Base-by-base conservation (phyloP, 2,329 filamentous ascomycete species). In the Aspergillus viridinutans region DNA sequence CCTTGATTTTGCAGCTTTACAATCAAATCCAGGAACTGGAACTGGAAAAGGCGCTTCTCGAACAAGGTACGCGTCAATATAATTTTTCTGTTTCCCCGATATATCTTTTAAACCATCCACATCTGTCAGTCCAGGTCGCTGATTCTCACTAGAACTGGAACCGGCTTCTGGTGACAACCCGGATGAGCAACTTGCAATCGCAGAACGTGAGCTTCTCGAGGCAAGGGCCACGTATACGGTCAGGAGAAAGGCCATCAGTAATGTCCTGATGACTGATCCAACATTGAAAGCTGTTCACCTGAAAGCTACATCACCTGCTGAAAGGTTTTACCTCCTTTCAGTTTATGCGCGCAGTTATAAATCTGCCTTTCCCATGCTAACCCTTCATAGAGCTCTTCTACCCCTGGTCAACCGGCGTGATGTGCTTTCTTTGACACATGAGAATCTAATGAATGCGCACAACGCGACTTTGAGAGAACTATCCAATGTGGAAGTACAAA, bases 241-340 rank as follows among this genome's bases (percentile, higher is more conserved):
- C 55, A 85, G 85, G 61, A 87, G 87, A 69, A 85, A 85, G 59
- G 85, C 90, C 23, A 79, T 87, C 23, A 85, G 89, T 59, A 85
- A 82, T 49, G 85, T 90, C 53, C 74, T 94, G 62, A 84, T 85
- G 64, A 86, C 86, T 56, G 88, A 90, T 65, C 90, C 91, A 7
- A 85, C 90, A 43, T 77, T 95, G 56, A 90, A 89, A 67, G 88
- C 90, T 6, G 85, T 93, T 42, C 90, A 95, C 70, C 78, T 83
- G 58, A 85, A 85, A 47, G 83, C 82, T 12, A 81, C 85, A 20
- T 83, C 85, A 2, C 83, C 84, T 48, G 79, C 86, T 53, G 90
- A 94, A 74, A 83, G 85, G 90, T 90, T 80, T 55, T 71, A 57
- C 35, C 32, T 53, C 28, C 21, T 35, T 12, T 10, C 42, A 45